Base-by-base conservation (phyloP, 2,329 filamentous ascomycete species). In the Claviceps pusilla region DNA sequence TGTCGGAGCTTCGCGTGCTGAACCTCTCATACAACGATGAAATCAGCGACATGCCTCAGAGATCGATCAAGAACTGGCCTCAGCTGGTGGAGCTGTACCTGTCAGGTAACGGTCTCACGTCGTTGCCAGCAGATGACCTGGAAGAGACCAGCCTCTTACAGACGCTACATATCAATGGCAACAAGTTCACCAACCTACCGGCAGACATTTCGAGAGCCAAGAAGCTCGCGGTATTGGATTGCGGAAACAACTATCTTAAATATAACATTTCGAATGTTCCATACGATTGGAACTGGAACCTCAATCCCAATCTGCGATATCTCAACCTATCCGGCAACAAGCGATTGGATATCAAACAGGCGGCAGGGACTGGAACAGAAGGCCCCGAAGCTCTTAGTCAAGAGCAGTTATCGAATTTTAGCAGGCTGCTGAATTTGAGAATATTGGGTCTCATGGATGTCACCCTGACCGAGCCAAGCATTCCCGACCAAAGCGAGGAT, bases 241-340 rank as follows among this genome's bases (percentile, higher is more conserved):
- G 94, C 58, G 91, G 90, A 57, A 96, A 87, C 75, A 98, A 98
- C 65, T 83, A 81, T 28, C 75, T 98, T 55, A 98, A 97, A 69
- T 98, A 98, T 77, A 98, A 98, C 66, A 94, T 98, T 50, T 93
- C 89, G 35, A 98, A 98, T 64, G 95, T 95, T 76, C 93, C 91
- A 0, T 98, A 98, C 66, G 93, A 98, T 66, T 98, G 93, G 93
- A 98, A 98, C 64, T 98, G 93, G 93, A 97, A 97, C 65, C 87
- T 93, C 76, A 98, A 98, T 64, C 88, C 87, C 50, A 94, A 96
- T 62, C 73, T 98, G 59, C 86, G 90, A 58, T 98, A 94, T 65
- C 83, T 98, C 58, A 98, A 97, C 64, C 76, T 98, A 64, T 97
- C 91, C 0, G 93, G 93, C 52, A 98, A 98, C 72, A 96, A 95